Conservation (phyloP, 2,329 filamentous ascomycete genomes). For the Lachnellula cervina region DNA sequence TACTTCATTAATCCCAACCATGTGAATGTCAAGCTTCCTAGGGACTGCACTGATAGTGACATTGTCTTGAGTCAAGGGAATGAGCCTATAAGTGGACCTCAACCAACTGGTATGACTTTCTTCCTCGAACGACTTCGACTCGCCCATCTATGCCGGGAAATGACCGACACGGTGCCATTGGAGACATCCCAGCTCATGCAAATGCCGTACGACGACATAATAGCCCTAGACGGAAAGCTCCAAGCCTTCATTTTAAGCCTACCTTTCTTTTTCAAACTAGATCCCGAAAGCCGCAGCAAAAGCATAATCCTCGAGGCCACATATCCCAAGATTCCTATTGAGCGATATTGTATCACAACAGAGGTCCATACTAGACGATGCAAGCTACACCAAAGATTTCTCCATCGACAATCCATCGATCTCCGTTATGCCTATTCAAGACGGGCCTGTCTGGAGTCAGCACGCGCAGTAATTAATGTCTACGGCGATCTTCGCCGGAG, state of each 20-base stretch:
- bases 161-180: constrained; percentile 31
- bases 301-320: constrained; percentile 8
- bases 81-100: constrained; percentile 19
- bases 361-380: constrained; percentile 32
- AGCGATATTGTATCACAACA: constrained; percentile 33
- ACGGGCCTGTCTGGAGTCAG: constrained; percentile 30
- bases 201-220: constrained; percentile 26
- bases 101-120: constrained; percentile 36
- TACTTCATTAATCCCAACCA: constrained; percentile 34
- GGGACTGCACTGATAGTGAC: constrained; percentile 33
- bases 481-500: constrained; percentile 24
- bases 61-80: constrained; percentile 25
- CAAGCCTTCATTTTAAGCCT: constrained; percentile 28
- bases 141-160: constrained; percentile 34
- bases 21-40: constrained; percentile 33
- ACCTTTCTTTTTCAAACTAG: constrained; percentile 32
- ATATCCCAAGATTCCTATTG: constrained; percentile 24
- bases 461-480: constrained; percentile 18
- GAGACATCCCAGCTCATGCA: constrained; percentile 9
- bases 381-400: constrained; percentile 35
- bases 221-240: constrained; percentile 32
- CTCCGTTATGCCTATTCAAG: constrained; percentile 29
- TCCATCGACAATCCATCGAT: constrained; percentile 25
- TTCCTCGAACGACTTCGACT: constrained; percentile 33
- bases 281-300: constrained; percentile 13